Percentiles rank a stretch among this genome's conserved stretches.
These are phyloP conservation scores for Cucumis variabilis DNA, from an alignment of 331 rosid species.

Conservation along the genomic window DNA sequence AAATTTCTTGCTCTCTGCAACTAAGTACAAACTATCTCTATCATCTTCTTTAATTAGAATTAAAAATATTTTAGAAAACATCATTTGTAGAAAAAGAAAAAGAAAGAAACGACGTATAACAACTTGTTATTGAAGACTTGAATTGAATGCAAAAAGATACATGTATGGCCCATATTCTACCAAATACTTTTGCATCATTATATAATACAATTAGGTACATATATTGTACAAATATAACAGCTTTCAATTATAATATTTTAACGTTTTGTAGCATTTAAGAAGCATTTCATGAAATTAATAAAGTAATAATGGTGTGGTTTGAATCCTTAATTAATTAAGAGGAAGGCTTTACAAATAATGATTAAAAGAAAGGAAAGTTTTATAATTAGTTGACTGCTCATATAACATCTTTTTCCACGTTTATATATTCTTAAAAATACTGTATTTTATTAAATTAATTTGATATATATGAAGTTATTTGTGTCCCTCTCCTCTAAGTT, in stretches of 20 bases:
- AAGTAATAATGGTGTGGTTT: background rate
- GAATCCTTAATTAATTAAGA: background rate
- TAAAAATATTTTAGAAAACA: no score
- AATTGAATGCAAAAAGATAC: no score
- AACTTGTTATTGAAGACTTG: no score
- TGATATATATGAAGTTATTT: background rate
- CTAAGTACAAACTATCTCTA: no score
- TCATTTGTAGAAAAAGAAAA: no score
- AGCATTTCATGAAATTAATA: background rate
- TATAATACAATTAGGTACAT: background rate
- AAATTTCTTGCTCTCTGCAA: no score
- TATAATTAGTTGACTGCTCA: background rate
- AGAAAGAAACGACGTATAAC: no score
- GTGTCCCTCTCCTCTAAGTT: no score
- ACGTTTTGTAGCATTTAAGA: background rate
- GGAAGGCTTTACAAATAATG: background rate
- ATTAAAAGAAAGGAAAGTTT: background rate
- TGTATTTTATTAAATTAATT: background rate
- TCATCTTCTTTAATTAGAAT: no score
- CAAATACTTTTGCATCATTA: no score
- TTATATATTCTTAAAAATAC: background rate
- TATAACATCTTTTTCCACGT: background rate
- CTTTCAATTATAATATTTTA: background rate
- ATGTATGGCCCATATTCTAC: no score
- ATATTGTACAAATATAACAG: background rate